Evolutionary conservation across 1,284 basidiomycete genomes (phyloP), one percentile per base, ranked within the genome.

Genomic region (Tetrapyrgos nigripes): DNA sequence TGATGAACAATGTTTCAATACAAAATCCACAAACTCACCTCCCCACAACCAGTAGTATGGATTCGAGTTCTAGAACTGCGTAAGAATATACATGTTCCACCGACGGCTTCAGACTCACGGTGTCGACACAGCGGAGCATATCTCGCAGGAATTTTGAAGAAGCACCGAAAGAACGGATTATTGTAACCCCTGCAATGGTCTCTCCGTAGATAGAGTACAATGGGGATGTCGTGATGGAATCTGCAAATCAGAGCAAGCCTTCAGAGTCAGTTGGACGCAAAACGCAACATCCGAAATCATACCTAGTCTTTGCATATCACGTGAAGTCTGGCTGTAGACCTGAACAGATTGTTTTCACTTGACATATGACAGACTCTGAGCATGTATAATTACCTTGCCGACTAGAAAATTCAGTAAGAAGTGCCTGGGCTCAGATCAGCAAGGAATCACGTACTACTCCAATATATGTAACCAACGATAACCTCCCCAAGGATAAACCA

Each of bases 161-260:
- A 13, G 91, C 91, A 19, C 94, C 94, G 68, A 96, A 97, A 1
- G 95, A 91, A 47, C 96, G 90, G 40, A 97, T 78, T 50, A 96
- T 91, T 1, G 93, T 84, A 17, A 92, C 91, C 17, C 94, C 94
- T 3, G 92, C 83, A 55, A 96, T 94, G 0, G 93, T 94, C 73
- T 97, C 94, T 2, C 91, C 92, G 64, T 95, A 97, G 48, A 96
- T 91, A 0, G 93, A 94, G 73, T 97, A 97, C 14, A 98, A 76
- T 0, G 96, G 96, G 0, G 93, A 96, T 35, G 94, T 87, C 8
- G 94, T 94, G 47, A 95, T 88, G 13, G 93, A 94, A 69, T 96
- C 93, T 89, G n/a, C n/a, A n/a, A n/a, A 8, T n/a, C n/a, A n/a
- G n/a, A n/a, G n/a, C n/a, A n/a, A n/a, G n/a, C n/a, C n/a, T n/a